Evolutionary conservation across 1,139 yeast species (phyloP).

Genomic region (Hanseniaspora sp.): DNA sequence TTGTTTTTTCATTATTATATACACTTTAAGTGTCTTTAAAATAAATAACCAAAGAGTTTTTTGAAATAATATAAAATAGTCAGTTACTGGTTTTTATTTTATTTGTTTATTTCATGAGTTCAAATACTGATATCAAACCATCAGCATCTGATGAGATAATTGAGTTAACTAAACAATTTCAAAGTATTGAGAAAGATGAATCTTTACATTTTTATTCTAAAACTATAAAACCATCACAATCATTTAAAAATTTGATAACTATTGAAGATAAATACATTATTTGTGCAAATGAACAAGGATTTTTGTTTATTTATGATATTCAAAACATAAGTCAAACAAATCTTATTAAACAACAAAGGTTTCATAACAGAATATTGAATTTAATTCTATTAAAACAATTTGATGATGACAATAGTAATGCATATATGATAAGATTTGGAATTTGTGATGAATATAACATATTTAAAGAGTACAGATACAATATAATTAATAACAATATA

Average conservation of each 20-base stretch:
- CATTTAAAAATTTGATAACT: neutral
- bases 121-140: neutral
- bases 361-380: constrained; percentile 1
- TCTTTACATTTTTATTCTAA: neutral
- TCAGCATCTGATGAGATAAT: neutral
- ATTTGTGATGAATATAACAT: constrained; percentile 1
- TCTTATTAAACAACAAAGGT: neutral
- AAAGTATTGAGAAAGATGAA: neutral
- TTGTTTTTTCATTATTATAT: too few relatives aligned
- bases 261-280: neutral
- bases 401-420: neutral
- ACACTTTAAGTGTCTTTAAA: too few relatives aligned
- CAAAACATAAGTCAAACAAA: too few relatives aligned
- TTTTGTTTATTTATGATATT: constrained; percentile 1
- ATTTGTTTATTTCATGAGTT: too few relatives aligned
- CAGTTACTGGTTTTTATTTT: too few relatives aligned
- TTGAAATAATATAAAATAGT: too few relatives aligned
- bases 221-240: constrained; percentile 5
- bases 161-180: neutral
- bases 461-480: neutral
- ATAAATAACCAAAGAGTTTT: too few relatives aligned
- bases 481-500: neutral
- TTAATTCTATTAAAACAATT: neutral
- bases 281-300: constrained; percentile 1
- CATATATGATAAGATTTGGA: neutral